Base-by-base conservation (phyloP, 2,329 filamentous ascomycete species). In the Fusarium odoratissimum region DNA sequence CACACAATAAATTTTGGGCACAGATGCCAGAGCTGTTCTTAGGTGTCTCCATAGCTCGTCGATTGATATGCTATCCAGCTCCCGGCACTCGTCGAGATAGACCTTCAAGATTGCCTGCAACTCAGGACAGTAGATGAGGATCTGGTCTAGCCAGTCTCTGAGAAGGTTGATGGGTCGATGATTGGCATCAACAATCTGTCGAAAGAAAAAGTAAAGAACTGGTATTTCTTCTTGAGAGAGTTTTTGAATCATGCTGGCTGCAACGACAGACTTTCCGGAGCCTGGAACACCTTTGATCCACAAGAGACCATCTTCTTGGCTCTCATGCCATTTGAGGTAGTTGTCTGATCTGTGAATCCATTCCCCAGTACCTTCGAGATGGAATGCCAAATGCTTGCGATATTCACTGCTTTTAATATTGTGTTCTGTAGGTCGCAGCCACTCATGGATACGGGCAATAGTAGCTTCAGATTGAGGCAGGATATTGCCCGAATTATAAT, bases 161-260 rank as follows among this genome's bases (percentile, higher is more conserved):
- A 83, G 60, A 14, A 82, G 60, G 11, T 77, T 75, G 14, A 60
- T 54, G 1, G 81, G 78, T 9, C 67, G 63, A 45, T 82, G 80
- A 55, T 83, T 84, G 13, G 79, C 79, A 38, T 81, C 79, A 54
- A 83, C 77, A 37, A 83, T 83, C 60, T 83, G 80, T 3, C 82
- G 79, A 57, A 83, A 84, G 72, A 83, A 84, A 71, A 84, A 83
- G 71, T 77, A 83, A 1, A 83, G 76, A 2, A 83, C 79, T 0
- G 80, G 80, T 25, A 48, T 21, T 61, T 72, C 17, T 33, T 60
- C 68, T 42, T 72, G 48, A 6, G 61, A 57, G 17, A 74, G 45
- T 16, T 73, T 64, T 8, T 76, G 42, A 28, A 78, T 69, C 33
- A 80, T 60, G 5, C 48, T 75, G 23, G 80, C 79, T 10, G 80